phyloP scores from a whole-genome alignment of 345 rosid species.

The rapeseed (Brassica napus) region Da-Ae NC_063434.1:11038501-11039000 shows the following conservation, averaged over 20 bases:
- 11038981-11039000: background rate
- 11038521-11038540: background rate
- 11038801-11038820: conserved; percentile 21
- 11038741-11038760: conserved; percentile 15
- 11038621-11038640: background rate
- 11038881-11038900: conserved; percentile 30
- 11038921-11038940: conserved; percentile 11
- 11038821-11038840: conserved; percentile 8
- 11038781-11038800: conserved; percentile 21
- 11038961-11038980: conserved; percentile 24
- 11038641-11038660: background rate
- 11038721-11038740: conserved; percentile 27
- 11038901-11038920: conserved; percentile 22
- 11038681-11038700: conserved; percentile 6
- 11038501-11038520: background rate
- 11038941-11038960: conserved; percentile 7
- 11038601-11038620: background rate
- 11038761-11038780: conserved; percentile 24
- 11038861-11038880: conserved; percentile 26
- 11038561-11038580: background rate
- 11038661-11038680: conserved; percentile 29
- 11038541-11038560: background rate
- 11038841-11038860: conserved; percentile 12
- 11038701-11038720: background rate
- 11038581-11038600: background rate